These are phyloP conservation scores for Irpex lacteus DNA, from an alignment of 1,284 basidiomycete genomes.

Conservation along the genomic window DNA sequence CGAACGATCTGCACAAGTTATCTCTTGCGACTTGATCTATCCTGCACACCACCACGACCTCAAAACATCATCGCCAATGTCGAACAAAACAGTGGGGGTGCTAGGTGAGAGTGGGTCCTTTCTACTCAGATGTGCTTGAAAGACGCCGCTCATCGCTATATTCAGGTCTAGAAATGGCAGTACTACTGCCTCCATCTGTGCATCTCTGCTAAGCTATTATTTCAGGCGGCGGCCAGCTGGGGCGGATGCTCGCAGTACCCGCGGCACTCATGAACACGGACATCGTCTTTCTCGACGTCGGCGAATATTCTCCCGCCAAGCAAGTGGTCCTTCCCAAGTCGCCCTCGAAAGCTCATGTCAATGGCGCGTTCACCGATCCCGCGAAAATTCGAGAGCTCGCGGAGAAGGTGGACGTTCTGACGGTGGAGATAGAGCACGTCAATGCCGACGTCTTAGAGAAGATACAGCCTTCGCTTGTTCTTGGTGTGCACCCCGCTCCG, in stretches of 20 bases:
- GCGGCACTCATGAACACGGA: slow-evolving; percentile 88
- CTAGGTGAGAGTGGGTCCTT: slow-evolving; percentile 58
- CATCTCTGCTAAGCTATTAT: slow-evolving; percentile 9
- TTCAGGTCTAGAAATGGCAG: not conserved
- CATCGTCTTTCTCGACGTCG: slow-evolving; percentile 87
- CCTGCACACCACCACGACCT: not conserved
- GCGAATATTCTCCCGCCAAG: slow-evolving; percentile 83
- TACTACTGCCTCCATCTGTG: not conserved
- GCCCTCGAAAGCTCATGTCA: slow-evolving; percentile 63
- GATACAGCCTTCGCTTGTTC: slow-evolving; percentile 48
- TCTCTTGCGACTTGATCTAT: not conserved
- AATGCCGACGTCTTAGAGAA: slow-evolving; percentile 76
- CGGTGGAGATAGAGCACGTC: slow-evolving; percentile 98
- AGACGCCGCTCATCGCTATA: not conserved
- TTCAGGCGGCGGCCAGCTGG: slow-evolving; percentile 93
- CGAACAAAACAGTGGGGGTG: slow-evolving; percentile 56
- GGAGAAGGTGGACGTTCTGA: slow-evolving; percentile 82
- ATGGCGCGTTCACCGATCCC: slow-evolving; percentile 88
- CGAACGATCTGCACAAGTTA: not conserved
- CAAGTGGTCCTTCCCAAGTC: slow-evolving; percentile 70
- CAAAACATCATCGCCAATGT: slow-evolving; percentile 35
- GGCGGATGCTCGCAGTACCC: slow-evolving; percentile 94
- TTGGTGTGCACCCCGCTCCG: slow-evolving; percentile 85
- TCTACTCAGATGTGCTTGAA: slow-evolving; percentile 3
- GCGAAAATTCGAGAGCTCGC: slow-evolving; percentile 83